Evolutionary conservation across 1,139 yeast genomes (phyloP).

Genomic region (Yamadazyma songkhlaensis): DNA sequence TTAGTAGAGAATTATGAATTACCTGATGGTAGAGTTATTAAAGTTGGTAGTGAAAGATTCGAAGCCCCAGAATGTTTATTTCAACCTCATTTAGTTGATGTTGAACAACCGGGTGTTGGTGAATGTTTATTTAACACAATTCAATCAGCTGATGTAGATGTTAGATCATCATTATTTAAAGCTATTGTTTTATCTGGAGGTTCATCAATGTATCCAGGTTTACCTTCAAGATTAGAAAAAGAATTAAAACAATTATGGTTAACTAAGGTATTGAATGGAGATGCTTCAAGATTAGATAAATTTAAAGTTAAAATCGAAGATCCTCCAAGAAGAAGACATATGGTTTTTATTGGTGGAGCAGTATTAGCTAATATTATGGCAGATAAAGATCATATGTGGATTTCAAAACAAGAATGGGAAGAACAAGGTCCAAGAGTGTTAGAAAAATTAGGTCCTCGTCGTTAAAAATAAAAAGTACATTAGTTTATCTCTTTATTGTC

Average conservation of each 20-base stretch:
- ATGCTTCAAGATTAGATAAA: slow-evolving; percentile 81
- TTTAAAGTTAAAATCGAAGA: slow-evolving; percentile 97
- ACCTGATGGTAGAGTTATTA: slow-evolving; percentile 94
- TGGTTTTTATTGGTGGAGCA: slow-evolving; percentile 99
- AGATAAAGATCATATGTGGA: slow-evolving; percentile 98
- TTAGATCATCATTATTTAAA: slow-evolving; percentile 81
- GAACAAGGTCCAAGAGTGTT: slow-evolving; percentile 89
- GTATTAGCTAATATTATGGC: slow-evolving; percentile 98
- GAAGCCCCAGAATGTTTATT: slow-evolving; percentile 98
- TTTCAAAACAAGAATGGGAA: slow-evolving; percentile 94
- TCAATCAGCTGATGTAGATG: slow-evolving; percentile 92
- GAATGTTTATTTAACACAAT: slow-evolving; percentile 88
- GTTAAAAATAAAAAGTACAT: slow-evolving; percentile 34
- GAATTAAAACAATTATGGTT: slow-evolving; percentile 97
- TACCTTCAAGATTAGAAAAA: slow-evolving; percentile 92
- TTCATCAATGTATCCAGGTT: slow-evolving; percentile 97
- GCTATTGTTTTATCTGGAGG: slow-evolving; percentile 97
- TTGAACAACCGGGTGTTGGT: slow-evolving; percentile 96
- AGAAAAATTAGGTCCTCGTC: slow-evolving; percentile 82
- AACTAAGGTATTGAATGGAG: slow-evolving; percentile 81
- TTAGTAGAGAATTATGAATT: slow-evolving; percentile 87
- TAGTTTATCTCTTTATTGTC: not conserved
- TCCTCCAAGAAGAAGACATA: slow-evolving; percentile 98
- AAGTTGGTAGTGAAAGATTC: slow-evolving; percentile 92
- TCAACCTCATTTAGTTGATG: slow-evolving; percentile 96